Conservation (phyloP, 371 early-diverging fungal species). For the Rhizopus arrhizus region DNA sequence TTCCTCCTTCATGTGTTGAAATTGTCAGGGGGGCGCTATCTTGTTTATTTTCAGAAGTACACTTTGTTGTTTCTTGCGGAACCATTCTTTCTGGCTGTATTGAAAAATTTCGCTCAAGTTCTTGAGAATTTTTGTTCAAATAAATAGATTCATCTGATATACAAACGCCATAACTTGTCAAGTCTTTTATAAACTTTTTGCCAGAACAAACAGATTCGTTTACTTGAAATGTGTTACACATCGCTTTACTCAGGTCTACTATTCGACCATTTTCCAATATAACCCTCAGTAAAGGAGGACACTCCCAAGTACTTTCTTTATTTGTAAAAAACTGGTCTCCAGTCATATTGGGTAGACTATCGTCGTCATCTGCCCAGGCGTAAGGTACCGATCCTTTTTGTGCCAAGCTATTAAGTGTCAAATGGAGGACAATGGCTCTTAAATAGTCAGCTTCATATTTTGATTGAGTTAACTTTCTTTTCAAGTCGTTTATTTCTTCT, state of each 20-base stretch:
- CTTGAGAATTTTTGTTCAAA: background rate
- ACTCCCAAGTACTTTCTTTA: background rate
- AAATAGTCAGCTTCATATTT: slow-evolving; percentile 46
- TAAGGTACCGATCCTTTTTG: slow-evolving; percentile 43
- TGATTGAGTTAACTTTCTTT: slow-evolving; percentile 24
- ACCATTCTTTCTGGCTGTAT: background rate
- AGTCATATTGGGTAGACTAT: background rate
- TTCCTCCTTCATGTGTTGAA: background rate
- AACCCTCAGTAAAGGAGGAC: slow-evolving; percentile 24
- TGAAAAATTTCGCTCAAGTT: background rate
- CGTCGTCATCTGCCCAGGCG: slow-evolving; percentile 21
- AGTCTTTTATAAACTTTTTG: background rate
- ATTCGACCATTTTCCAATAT: slow-evolving; percentile 19
- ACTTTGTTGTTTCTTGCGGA: background rate
- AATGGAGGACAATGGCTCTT: slow-evolving; percentile 37
- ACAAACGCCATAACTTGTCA: background rate
- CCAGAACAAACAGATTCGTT: background rate
- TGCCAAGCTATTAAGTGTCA: slow-evolving; percentile 28
- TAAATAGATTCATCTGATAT: background rate
- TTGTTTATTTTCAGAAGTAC: background rate
- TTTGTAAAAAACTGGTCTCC: background rate
- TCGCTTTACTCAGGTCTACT: slow-evolving; percentile 20
- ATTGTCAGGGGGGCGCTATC: background rate
- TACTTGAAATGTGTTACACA: slow-evolving; percentile 3
- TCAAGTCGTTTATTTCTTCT: slow-evolving; percentile 6